Conservation (phyloP, 2,329 filamentous ascomycete species). For the Trichoderma sp. region DNA sequence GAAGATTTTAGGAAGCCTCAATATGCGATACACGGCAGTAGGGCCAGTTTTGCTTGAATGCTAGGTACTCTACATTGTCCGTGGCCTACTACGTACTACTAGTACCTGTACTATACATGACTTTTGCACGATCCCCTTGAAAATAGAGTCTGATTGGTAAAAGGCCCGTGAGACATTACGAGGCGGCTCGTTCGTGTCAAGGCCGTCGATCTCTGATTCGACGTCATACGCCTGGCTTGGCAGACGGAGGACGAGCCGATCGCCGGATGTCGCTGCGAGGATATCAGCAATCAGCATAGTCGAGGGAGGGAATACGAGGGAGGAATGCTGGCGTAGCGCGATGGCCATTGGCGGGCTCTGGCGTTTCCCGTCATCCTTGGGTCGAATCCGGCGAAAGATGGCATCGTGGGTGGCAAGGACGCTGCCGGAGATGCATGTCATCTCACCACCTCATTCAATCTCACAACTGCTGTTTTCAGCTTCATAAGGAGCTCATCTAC, state of each 20-base stretch:
- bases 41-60: neutral
- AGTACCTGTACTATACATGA: neutral
- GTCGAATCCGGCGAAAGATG: neutral
- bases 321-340: neutral
- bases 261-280: neutral
- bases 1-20: neutral
- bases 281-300: neutral
- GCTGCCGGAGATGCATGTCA: neutral
- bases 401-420: neutral
- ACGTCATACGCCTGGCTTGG: slow-evolving; percentile 17
- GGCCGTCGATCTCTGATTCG: slow-evolving; percentile 9
- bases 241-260: slow-evolving; percentile 17
- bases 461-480: neutral
- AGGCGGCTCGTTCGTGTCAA: neutral
- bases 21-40: too few species aligned
- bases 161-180: slow-evolving; percentile 13
- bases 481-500: neutral
- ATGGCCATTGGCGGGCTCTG: neutral
- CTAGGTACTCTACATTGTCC: neutral
- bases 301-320: slow-evolving; percentile 4
- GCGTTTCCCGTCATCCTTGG: neutral
- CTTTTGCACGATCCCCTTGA: neutral
- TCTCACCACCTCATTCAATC: neutral
- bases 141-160: neutral
- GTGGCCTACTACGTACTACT: neutral